phyloP scores from a whole-genome alignment of 306 rosid species.

The Cucurbita maxima region DNA sequence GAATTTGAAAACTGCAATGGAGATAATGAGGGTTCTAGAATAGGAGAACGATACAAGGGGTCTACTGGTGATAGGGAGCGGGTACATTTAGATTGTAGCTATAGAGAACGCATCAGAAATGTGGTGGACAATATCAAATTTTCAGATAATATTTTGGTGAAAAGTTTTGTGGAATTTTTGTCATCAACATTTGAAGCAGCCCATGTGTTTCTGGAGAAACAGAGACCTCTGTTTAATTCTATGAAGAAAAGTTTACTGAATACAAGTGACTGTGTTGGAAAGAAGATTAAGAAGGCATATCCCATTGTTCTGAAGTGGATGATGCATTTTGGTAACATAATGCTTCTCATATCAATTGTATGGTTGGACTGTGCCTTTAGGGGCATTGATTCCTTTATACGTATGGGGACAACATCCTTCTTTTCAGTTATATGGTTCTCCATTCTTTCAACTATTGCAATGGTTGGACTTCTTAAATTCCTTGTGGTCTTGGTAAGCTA shows the following conservation, averaged over 20 bases:
- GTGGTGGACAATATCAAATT: conserved; percentile 31
- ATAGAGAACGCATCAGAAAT: conserved; percentile 30
- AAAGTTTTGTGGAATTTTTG: conserved; percentile 30
- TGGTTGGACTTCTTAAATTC: conserved; percentile 80
- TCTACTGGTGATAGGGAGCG: conserved; percentile 22
- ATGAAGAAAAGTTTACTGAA: conserved; percentile 16
- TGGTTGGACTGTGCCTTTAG: conserved; percentile 78
- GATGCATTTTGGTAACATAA: conserved; percentile 43
- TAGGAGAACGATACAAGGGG: conserved; percentile 25
- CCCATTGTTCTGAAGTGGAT: conserved; percentile 59
- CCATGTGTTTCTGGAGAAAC: conserved; percentile 40
- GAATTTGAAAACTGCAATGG: conserved; percentile 23
- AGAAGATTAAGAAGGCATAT: conserved; percentile 47
- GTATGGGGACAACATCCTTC: conserved; percentile 84
- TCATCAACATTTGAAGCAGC: conserved; percentile 35
- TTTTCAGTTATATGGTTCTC: conserved; percentile 90
- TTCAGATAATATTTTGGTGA: conserved; percentile 32
- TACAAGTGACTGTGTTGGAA: conserved; percentile 24
- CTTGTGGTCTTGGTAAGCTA: conserved; percentile 61
- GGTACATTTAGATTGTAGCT: conserved; percentile 24
- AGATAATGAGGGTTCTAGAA: conserved; percentile 22
- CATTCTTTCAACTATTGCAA: conserved; percentile 58
- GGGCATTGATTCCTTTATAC: conserved; percentile 78
- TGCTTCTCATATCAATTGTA: conserved; percentile 57
- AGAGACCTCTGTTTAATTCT: conserved; percentile 35